phyloP scores from a whole-genome alignment of 139 green algal genomes.

The Tetratostichococcus sp. region DNA sequence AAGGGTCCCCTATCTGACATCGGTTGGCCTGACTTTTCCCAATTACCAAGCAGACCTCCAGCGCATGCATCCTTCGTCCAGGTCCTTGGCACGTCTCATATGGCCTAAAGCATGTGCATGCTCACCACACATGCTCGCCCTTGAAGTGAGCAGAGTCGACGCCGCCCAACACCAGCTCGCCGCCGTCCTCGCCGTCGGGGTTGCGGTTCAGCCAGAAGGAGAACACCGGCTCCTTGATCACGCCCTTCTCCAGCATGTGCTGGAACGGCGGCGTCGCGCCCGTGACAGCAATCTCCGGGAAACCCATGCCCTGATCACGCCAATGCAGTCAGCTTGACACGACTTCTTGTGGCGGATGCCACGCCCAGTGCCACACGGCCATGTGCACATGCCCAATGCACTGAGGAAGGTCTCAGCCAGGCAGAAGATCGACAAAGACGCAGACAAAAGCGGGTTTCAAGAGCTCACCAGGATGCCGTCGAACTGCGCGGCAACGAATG shows the following conservation, averaged over 20 bases:
- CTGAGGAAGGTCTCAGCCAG: too few relatives aligned
- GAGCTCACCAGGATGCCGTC: conserved; percentile 92
- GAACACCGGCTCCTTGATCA: conserved; percentile 87
- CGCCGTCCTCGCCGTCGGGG: conserved; percentile 50
- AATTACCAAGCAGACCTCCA: too few relatives aligned
- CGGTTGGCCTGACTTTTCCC: too few relatives aligned
- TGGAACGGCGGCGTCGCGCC: conserved; percentile 81
- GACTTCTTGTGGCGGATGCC: too few relatives aligned
- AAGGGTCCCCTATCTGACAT: too few relatives aligned
- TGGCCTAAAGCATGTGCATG: not conserved
- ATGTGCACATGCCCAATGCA: too few relatives aligned
- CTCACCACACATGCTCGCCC: conserved; percentile 84
- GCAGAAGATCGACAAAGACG: too few relatives aligned
- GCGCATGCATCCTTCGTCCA: too few relatives aligned
- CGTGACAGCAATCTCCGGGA: conserved; percentile 85
- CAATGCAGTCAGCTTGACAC: too few relatives aligned
- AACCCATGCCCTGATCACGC: conserved; percentile 83
- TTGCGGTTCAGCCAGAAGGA: conserved; percentile 94
- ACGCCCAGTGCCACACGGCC: too few relatives aligned
- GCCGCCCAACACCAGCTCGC: conserved; percentile 93
- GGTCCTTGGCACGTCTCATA: too few relatives aligned
- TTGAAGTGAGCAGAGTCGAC: conserved; percentile 80
- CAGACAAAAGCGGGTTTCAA: too few relatives aligned
- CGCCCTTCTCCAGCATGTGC: conserved; percentile 73
- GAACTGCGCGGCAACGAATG: conserved; percentile 95